Base-by-base conservation (phyloP, 208 protist species). In the Wallacemonas rigidus region DNA sequence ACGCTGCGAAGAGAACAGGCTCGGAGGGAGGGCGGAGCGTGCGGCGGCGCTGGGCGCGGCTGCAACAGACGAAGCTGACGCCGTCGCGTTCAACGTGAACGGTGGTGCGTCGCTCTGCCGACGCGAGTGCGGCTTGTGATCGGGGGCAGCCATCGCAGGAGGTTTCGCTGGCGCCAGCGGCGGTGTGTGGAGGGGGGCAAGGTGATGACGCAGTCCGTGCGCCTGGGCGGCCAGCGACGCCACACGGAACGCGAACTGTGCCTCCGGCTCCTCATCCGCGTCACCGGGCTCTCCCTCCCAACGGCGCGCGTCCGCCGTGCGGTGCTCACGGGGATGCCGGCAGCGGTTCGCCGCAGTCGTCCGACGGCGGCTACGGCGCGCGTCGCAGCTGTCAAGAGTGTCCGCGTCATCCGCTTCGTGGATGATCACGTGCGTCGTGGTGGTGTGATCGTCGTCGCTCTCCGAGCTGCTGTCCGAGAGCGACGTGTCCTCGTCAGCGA, bases 181-280 rank as follows among this genome's bases (percentile, higher is more conserved):
- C 12, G 60, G 60, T 6, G 60, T 65, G 8, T 50, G 60, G 9
- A 65, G 41, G 4, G 47, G 68, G 40, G 12, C 50, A 2, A 76
- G 48, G 15, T 77, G 69, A 47, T 77, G 53, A 39, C 71, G 65
- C 7, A 82, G 67, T 41, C 70, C 67, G 35, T 61, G 72, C 45
- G 70, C 73, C 45, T 79, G 71, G 1, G 15, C 60, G 9, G 78
- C 82, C 14, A 87, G 75, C 26, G 82, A 65, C 63, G 75, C 75
- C 62, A 87, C 82, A 1, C 47, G 74, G n/a, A 77, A 69, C 0
- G 76, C 9, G 51, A 82, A 86, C 43, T 48, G 44, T 11, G 51
- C 45, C 14, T 71, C 65, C 2, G 43, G 41, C 7, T 60, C 44
- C 47, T 72, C 56, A 26, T 74, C 26, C 56, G 7, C 26, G 26